These are phyloP conservation scores for Pachyrhizus erosus DNA, from an alignment of 306 rosid species.

Conservation along the genomic window DNA sequence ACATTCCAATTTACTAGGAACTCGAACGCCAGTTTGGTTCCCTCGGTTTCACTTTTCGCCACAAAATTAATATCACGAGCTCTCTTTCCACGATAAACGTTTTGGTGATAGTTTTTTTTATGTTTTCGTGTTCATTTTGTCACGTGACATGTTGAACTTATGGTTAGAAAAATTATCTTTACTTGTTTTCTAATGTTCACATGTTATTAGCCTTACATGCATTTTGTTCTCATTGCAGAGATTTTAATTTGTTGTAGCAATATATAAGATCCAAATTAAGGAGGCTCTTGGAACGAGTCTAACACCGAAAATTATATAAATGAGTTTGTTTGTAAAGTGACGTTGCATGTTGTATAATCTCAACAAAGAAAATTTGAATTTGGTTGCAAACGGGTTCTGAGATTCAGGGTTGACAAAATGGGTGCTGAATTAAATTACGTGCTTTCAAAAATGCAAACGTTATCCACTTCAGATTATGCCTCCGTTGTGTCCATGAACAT, in stretches of 20 bases:
- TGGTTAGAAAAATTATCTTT: not conserved
- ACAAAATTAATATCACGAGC: not conserved
- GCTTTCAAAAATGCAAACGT: constrained; percentile 53
- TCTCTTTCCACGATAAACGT: not conserved
- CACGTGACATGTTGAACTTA: not conserved
- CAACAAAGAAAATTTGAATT: constrained; percentile 26
- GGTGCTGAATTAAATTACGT: constrained; percentile 46
- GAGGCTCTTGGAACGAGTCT: not conserved
- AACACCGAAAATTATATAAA: not conserved
- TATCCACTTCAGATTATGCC: constrained; percentile 78
- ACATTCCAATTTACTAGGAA: not conserved
- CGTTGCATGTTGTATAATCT: constrained; percentile 7
- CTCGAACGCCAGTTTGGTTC: constrained; percentile 38
- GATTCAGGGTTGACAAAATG: constrained; percentile 57
- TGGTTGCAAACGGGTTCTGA: not conserved
- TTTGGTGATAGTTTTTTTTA: constrained; percentile 26
- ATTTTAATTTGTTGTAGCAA: constrained; percentile 28
- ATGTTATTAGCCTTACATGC: not conserved
- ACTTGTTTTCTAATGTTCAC: not conserved
- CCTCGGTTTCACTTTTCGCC: constrained; percentile 17
- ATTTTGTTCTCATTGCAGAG: constrained; percentile 50
- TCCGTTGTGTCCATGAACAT: constrained; percentile 88
- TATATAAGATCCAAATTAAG: constrained; percentile 10
- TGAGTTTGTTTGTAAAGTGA: constrained; percentile 43
- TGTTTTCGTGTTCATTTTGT: not conserved